Evolutionary conservation across 495 filamentous ascomycete genomes (phyloP), one percentile per base, ranked within the genome.

Genomic region (Annulohypoxylon maeteangense): DNA sequence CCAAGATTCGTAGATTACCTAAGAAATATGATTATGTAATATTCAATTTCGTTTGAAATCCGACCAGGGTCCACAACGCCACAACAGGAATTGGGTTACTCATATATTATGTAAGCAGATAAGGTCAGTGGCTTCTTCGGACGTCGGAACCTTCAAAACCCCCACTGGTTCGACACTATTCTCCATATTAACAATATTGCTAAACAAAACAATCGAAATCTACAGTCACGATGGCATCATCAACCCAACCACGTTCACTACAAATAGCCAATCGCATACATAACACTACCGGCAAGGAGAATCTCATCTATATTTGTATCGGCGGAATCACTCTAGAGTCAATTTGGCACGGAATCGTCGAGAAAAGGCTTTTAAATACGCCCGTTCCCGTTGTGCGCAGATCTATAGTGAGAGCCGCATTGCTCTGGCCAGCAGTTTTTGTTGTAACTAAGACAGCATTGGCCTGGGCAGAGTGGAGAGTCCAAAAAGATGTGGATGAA

Each of bases 201-300:
- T 36, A 36, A 36, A 12, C 42, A 40, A 55, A 47, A 18, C 38
- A 45, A 45, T 45, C 27, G 12, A 8, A 64, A 32, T 31, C 20
- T 20, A 54, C 31, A 44, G 25, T 54, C 14, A 54, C 58, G 59
- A 67, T 67, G 51, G 20, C 60, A 51, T 67, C 56, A 23, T 42
- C 61, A 59, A 27, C 64, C 12, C 71, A 72, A 42, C 27, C 75
- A 14, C 70, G 58, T 31, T 69, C 54, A 1, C 67, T 75, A 31
- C 67, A 55, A 29, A 3, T 70, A 53, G 73, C 73, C 16, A 73
- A 77, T 23, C 65, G 70, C 34, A 56, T 77, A 57, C 45, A 77
- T 31, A 38, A 61, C 16, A 44, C 36, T 2, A 74, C 70, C n/a
- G 65, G 63, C 31, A 71, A 75, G 36, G 62, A 74, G 2, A 7